These are phyloP conservation scores for Aureobasidium melanogenum DNA, from an alignment of 2,329 filamentous ascomycete genomes.

Conservation along the genomic window DNA sequence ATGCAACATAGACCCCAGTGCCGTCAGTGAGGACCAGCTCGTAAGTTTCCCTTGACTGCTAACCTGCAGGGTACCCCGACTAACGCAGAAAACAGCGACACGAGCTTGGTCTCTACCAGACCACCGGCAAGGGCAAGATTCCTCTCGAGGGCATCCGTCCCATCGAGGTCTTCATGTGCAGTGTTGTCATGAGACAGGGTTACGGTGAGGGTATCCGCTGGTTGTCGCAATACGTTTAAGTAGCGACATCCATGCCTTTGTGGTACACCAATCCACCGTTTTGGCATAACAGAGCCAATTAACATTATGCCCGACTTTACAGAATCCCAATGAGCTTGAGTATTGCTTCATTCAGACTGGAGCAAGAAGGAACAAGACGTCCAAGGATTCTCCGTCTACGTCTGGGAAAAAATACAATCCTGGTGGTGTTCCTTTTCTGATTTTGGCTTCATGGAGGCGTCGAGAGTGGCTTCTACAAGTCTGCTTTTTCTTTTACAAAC, in stretches of 20 bases:
- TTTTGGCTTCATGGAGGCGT: conserved; percentile 2
- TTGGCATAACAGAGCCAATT: neutral
- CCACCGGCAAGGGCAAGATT: conserved; percentile 82
- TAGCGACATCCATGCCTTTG: too few relatives aligned
- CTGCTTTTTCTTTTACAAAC: neutral
- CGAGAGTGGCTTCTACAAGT: neutral
- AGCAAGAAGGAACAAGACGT: neutral
- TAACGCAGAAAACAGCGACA: conserved; percentile 44
- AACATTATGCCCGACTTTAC: neutral
- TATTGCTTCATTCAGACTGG: neutral
- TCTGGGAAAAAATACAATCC: neutral
- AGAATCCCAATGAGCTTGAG: neutral
- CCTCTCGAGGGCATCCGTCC: conserved; percentile 85
- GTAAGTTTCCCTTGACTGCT: neutral
- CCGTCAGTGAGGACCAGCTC: conserved; percentile 84
- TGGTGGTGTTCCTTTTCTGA: neutral
- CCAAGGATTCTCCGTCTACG: neutral
- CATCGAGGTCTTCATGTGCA: conserved; percentile 99
- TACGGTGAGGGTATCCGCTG: conserved; percentile 88
- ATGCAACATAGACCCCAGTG: conserved; percentile 57
- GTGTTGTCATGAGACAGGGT: conserved; percentile 91
- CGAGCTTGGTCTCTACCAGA: conserved; percentile 89
- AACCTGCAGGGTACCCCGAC: neutral
- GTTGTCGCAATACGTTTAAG: conserved; percentile 38
- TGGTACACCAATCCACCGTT: neutral